phyloP scores from a whole-genome alignment of 2,329 filamentous ascomycete genomes.

The Emericellopsis cladophorae region DNA sequence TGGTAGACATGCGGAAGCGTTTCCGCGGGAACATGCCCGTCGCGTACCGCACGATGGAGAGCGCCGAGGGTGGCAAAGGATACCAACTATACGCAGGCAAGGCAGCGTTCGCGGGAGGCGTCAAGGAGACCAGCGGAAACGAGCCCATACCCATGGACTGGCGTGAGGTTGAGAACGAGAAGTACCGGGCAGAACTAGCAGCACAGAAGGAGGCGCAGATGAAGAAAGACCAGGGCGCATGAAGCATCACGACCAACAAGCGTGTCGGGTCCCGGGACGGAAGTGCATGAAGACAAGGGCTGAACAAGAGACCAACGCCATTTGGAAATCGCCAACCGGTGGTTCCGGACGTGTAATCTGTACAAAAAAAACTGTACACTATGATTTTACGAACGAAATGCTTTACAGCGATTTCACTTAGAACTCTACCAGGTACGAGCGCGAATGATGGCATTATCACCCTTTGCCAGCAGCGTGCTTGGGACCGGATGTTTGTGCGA shows the following conservation, averaged over 20 bases:
- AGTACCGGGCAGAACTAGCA: conserved; percentile 24
- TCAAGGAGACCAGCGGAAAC: conserved; percentile 54
- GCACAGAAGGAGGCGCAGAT: conserved; percentile 11
- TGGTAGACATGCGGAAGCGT: conserved; percentile 98
- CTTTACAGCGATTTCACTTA: no score
- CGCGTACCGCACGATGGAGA: conserved; percentile 44
- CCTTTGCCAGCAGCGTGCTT: no score
- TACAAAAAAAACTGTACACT: no score
- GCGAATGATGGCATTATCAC: no score
- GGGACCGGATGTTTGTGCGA: no score
- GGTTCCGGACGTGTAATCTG: no score
- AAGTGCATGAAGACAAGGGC: no score
- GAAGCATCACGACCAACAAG: not conserved
- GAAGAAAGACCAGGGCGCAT: conserved; percentile 7
- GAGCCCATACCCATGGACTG: conserved; percentile 49
- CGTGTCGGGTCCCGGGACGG: not conserved
- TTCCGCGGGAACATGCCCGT: conserved; percentile 91
- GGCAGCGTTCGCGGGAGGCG: conserved; percentile 52
- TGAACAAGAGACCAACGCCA: no score
- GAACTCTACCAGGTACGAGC: no score
- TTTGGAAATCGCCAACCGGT: no score
- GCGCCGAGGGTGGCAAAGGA: conserved; percentile 41
- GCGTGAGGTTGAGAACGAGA: conserved; percentile 53
- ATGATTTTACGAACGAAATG: no score
- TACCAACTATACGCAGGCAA: conserved; percentile 72